Evolutionary conservation across 2,329 filamentous ascomycete genomes (phyloP).

Genomic region (Fusarium haematococcum): DNA sequence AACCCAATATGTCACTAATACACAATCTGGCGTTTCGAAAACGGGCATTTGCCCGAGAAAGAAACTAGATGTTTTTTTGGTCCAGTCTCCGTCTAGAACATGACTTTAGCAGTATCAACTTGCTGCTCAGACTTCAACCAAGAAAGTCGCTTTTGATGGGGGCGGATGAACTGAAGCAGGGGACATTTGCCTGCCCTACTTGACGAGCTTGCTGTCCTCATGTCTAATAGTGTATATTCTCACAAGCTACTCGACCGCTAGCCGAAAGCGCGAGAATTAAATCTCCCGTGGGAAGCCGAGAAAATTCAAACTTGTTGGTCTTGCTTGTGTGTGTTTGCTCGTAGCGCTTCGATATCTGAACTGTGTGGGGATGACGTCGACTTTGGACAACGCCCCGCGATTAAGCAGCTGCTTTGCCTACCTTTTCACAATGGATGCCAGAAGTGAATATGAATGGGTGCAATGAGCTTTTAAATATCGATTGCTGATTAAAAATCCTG

Average conservation of each 20-base stretch:
- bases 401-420: neutral
- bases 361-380: slow-evolving; percentile 21
- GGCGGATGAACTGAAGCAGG: neutral
- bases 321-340: neutral
- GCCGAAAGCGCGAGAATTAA: neutral
- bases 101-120: neutral
- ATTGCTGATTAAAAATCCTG: neutral
- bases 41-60: neutral
- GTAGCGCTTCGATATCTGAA: slow-evolving; percentile 11
- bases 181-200: neutral
- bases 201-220: neutral
- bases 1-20: neutral
- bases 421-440: no score
- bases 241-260: neutral
- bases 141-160: neutral
- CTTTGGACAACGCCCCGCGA: neutral
- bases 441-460: neutral
- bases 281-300: slow-evolving; percentile 11
- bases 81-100: neutral
- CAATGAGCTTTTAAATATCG: neutral
- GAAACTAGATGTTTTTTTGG: neutral
- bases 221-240: slow-evolving; percentile 2
- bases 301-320: slow-evolving; percentile 42
- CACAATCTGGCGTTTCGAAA: neutral
- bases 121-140: neutral